Evolutionary conservation across 176 grass and related monocot genomes (phyloP).

Genomic region (Juncus inflexus): DNA sequence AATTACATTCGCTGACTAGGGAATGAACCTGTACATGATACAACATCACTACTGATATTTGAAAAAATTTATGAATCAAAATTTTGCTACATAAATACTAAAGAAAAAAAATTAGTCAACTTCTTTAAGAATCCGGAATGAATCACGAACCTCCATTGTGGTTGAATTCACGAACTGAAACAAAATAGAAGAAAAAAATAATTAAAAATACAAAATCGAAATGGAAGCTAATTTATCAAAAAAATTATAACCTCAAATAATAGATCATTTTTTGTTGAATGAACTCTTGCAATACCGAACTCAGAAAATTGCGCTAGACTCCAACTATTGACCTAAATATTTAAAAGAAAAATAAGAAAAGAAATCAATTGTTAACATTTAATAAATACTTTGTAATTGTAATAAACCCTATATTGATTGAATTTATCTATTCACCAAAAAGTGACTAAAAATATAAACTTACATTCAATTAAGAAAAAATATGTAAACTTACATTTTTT

Average conservation of each 20-base stretch:
- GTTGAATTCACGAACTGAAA: slow-evolving; percentile 66
- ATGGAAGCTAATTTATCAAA: neutral
- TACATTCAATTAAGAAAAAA: neutral
- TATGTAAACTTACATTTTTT: slow-evolving; percentile 33
- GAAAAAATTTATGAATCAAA: too few relatives aligned
- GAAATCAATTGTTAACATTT: too few relatives aligned
- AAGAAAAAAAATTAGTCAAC: neutral
- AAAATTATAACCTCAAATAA: slow-evolving; percentile 43
- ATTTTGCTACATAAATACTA: too few relatives aligned
- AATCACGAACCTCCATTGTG: slow-evolving; percentile 48
- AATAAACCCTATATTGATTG: too few relatives aligned
- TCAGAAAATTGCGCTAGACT: slow-evolving; percentile 65
- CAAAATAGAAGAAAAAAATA: slow-evolving; percentile 5
- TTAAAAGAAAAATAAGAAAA: too few relatives aligned
- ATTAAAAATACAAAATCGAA: slow-evolving; percentile 4
- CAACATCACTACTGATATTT: too few relatives aligned
- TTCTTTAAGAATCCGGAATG: slow-evolving; percentile 58
- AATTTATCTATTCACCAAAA: too few relatives aligned
- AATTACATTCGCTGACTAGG: too few relatives aligned
- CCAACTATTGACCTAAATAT: slow-evolving; percentile 40
- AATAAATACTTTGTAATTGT: too few relatives aligned
- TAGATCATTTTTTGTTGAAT: slow-evolving; percentile 42
- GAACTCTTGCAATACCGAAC: slow-evolving; percentile 57
- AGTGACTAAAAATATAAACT: neutral
- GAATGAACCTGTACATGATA: too few relatives aligned